A percentile compares a stretch with the other conserved stretches of the same genome.
Conservation (phyloP, 2,329 filamentous ascomycete genomes). For the Paraphaeosphaeria minitans region DNA sequence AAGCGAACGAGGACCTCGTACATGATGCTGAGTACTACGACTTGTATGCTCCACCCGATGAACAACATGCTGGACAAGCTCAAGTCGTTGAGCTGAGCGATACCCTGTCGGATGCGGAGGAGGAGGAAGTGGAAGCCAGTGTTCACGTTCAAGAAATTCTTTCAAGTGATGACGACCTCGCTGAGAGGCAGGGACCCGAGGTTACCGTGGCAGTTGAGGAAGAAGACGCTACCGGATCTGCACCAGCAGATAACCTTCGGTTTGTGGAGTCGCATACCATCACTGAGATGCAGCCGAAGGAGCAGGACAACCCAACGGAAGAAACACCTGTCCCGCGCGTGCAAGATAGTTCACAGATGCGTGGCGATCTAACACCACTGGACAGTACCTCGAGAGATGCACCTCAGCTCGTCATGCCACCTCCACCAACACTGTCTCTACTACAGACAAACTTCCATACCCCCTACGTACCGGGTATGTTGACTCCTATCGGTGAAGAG, state of each 20-base stretch:
- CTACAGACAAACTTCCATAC: constrained; percentile 27
- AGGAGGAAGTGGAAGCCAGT: constrained; percentile 24
- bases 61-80: constrained; percentile 64
- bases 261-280: neutral
- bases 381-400: constrained; percentile 15
- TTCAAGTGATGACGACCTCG: neutral
- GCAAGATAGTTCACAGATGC: constrained; percentile 11
- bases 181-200: neutral
- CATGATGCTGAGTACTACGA: constrained; percentile 29
- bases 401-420: constrained; percentile 36
- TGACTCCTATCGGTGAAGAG: constrained; percentile 40
- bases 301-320: neutral
- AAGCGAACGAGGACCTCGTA: constrained; percentile 14
- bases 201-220: neutral
- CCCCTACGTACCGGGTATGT: constrained; percentile 19
- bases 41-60: constrained; percentile 31
- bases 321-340: neutral
- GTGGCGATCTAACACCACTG: constrained; percentile 3
- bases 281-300: neutral
- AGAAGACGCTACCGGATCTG: neutral
- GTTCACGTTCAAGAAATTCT: constrained; percentile 8
- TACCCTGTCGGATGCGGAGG: constrained; percentile 36
- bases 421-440: constrained; percentile 36
- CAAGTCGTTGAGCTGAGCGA: constrained; percentile 42
- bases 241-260: neutral